Evolutionary conservation across 2,329 filamentous ascomycete species (phyloP), one percentile per base, ranked within the genome.

Genomic region (Fusarium mundagurra): DNA sequence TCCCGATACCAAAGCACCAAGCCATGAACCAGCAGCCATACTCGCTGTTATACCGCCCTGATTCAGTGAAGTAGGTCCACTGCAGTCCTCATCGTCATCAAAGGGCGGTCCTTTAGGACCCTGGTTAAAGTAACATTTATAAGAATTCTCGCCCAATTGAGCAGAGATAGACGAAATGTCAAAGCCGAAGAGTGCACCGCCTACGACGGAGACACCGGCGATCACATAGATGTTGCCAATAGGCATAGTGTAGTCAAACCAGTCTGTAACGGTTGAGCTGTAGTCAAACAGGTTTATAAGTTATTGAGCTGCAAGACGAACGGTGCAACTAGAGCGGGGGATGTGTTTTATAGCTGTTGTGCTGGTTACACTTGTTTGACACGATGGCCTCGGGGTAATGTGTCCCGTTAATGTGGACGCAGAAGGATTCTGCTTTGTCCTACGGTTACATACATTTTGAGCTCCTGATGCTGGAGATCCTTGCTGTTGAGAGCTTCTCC

Each of bases 31-130:
- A 36, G 85, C 87, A 4, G 87, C 86, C 75, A 89, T 85, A 61
- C 86, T 83, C 22, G 86, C 86, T 1, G 86, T 86, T 71, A 89
- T 89, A 45, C 86, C 86, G 34, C 87, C 87, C 73, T 89, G 87
- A 17, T 83, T 81, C 24, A 86, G 59, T 77, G 86, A 71, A 75
- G 83, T 74, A 14, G 82, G 82, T 8, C 82, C 82, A 45, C 79
- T 81, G 38, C 82, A 83, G 13, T 77, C 66, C 3, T 55, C 12
- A 33, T 78, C 74, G 11, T 82, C 53, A 18, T 64, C 74, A 47
- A 79, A 81, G 1, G 82, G 81, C 2, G 81, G 81, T 0, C 80
- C 79, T 2, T 80, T 69, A 8, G 79, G 79, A 1, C 81, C 81
- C 34, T 83, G 80, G 61, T 83, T 83, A 72, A 83, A 83, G 64